Base-by-base conservation (phyloP, 495 filamentous ascomycete species). In the Amphirosellinia nigrospora region DNA sequence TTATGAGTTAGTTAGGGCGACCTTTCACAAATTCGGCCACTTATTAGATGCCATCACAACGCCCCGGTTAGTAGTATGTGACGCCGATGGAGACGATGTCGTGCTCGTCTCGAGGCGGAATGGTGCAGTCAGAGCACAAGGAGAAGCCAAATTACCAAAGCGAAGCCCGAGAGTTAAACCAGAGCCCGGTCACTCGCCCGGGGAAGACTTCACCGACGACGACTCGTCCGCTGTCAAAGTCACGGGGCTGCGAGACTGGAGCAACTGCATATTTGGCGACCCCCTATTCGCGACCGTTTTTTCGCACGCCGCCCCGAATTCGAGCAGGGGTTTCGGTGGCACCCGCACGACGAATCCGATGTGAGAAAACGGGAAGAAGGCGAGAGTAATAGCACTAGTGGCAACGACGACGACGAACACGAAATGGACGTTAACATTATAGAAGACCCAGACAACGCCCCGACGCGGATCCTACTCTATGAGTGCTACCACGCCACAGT, bases 221-320 rank as follows among this genome's bases (percentile, higher is more conserved):
- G 46, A 58, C 3, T 32, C 16, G 23, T 43, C 56, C 11, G 15
- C 21, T 9, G 66, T 79, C 13, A 59, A 63, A 3, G 68, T 83
- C 23, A 77, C 72, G 8, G 82, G 83, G 16, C 71, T 84, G 11
- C 72, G 73, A 39, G 80, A 85, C 73, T 89, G 85, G 83, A 85
- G 83, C 43, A 83, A 84, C 64, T 83, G 81, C 61, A 66, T 90
- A 13, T 90, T 89, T 72, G 89, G 89, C 39, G 89, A 91, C 70
- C 87, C 88, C 3, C 76, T 87, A 21, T 75, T 91, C 52, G 82
- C 81, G 4, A 80, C 79, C 5, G 82, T 81, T 6, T 89, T 89
- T 71, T 76, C 74, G 55, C 81, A 69, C 23, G 10, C 69, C 36
- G 43, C 69, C 1, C 69, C 38, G 69, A 64, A 15, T 71, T 66